Base-by-base conservation (phyloP, 2,329 filamentous ascomycete genomes). In the Westerdykella sp. region DNA sequence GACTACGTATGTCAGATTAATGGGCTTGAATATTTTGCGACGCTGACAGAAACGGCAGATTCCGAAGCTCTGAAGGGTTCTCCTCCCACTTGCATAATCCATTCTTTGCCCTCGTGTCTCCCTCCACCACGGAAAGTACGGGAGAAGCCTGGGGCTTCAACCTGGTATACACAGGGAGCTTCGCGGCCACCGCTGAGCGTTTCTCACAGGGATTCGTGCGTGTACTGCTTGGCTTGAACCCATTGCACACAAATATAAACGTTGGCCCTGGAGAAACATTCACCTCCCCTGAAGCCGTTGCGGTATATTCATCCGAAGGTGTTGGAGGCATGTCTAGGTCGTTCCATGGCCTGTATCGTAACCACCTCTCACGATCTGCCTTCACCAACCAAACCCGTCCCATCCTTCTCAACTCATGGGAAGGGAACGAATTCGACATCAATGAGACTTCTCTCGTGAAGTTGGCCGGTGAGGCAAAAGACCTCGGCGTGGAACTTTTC, bases 91-190 rank as follows among this genome's bases (percentile, higher is more conserved):
- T 79, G 1, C 78, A 83, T 56, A 84, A 84, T 51, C 80, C 80
- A 0, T 84, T 84, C 65, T 69, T 84, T 16, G 72, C 77, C 0
- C 62, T 84, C 2, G 69, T 78, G 0, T 67, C 75, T 3, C 74
- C 79, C 0, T 68, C 67, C 1, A 78, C 80, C 0, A 84, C 80
- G 1, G 80, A 84, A 53, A 73, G 73, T 0, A 69, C 73, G 2
- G 81, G 81, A 1, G 73, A 82, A 31, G 79, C 77, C 6, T 84
- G 78, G 72, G 81, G 79, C 0, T 83, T 84, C 59, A 81, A 78
- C 1, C 70, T 84, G 2, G 69, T 84, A 14, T 84, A 83, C 60
- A 79, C 78, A 0, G 81, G 81, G 2, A 83, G 79, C 1, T 83
- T 83, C 51, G 68, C 73, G 1, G 77, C 76, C 0, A 73, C 79